These are phyloP conservation scores for Amanita exitialis DNA, from an alignment of 768 basidiomycete genomes.

Conservation along the genomic window DNA sequence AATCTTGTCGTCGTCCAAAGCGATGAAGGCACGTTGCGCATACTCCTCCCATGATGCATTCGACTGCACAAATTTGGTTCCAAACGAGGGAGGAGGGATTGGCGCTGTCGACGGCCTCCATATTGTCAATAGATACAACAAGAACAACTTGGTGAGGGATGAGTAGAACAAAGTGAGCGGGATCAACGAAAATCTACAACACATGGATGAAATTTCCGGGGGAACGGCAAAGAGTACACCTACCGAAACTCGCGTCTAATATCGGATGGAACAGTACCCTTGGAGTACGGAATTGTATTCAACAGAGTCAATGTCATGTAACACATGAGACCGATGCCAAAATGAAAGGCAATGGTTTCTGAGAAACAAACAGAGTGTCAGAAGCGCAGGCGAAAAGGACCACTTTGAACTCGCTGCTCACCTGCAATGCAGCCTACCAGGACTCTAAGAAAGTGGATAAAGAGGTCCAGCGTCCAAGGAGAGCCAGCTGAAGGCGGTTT, in stretches of 20 bases:
- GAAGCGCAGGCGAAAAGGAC: background rate
- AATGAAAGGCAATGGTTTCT: constrained; percentile 75
- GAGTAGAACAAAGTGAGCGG: constrained; percentile 78
- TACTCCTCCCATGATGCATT: constrained; percentile 19
- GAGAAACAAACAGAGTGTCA: constrained; percentile 2
- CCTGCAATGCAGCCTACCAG: constrained; percentile 59
- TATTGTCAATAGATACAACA: constrained; percentile 73
- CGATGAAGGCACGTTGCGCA: constrained; percentile 31
- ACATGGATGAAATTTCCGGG: background rate
- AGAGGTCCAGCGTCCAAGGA: constrained; percentile 44
- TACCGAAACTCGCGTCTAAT: constrained; percentile 58
- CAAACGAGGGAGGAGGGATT: constrained; percentile 13
- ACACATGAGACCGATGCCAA: constrained; percentile 51
- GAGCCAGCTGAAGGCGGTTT: constrained; percentile 24
- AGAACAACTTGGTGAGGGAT: constrained; percentile 74
- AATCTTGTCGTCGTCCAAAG: constrained; percentile 63
- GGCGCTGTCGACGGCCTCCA: constrained; percentile 47
- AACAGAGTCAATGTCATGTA: constrained; percentile 36
- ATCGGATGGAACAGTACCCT: constrained; percentile 25
- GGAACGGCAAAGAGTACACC: background rate
- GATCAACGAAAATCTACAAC: constrained; percentile 54
- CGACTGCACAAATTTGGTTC: constrained; percentile 18
- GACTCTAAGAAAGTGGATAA: constrained; percentile 43
- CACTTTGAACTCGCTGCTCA: constrained; percentile 13
- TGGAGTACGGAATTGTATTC: constrained; percentile 20